These are phyloP conservation scores for Kwoniella shivajii DNA, from an alignment of 1,284 basidiomycete genomes.

Conservation along the genomic window DNA sequence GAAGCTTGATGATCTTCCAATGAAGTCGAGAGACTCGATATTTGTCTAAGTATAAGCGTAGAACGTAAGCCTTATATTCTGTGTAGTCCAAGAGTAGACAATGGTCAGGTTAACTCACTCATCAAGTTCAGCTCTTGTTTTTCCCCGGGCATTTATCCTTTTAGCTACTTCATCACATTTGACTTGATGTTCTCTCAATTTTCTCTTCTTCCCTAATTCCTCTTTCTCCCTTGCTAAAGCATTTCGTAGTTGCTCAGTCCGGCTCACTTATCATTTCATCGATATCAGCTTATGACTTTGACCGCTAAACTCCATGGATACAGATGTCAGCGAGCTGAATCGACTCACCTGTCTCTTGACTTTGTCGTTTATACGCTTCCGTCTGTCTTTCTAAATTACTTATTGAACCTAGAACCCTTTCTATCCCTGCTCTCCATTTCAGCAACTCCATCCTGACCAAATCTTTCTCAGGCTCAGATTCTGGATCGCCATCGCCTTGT, in stretches of 20 bases:
- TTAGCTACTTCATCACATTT: slow-evolving; percentile 46
- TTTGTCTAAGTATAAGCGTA: slow-evolving; percentile 30
- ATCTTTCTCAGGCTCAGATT: slow-evolving; percentile 27
- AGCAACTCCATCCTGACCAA: slow-evolving; percentile 36
- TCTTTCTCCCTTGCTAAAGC: slow-evolving; percentile 40
- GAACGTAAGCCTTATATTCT: neutral
- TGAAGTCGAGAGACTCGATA: slow-evolving; percentile 28
- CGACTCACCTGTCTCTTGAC: slow-evolving; percentile 42
- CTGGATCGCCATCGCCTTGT: slow-evolving; percentile 1
- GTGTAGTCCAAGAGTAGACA: neutral
- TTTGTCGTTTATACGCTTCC: slow-evolving; percentile 25
- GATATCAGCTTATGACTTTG: neutral
- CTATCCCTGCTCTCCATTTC: slow-evolving; percentile 40
- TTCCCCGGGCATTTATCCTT: slow-evolving; percentile 35
- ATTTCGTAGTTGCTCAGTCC: slow-evolving; percentile 26
- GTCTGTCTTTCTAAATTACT: slow-evolving; percentile 38
- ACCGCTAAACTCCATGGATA: too few species aligned
- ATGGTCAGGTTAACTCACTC: slow-evolving; percentile 34
- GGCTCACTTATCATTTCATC: slow-evolving; percentile 2
- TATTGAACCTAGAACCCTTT: slow-evolving; percentile 39
- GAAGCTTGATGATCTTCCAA: slow-evolving; percentile 38
- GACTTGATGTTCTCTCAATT: slow-evolving; percentile 39
- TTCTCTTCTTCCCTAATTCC: slow-evolving; percentile 25
- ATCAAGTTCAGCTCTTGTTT: slow-evolving; percentile 39
- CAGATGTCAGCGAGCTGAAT: too few species aligned